Percentiles rank a stretch among this genome's conserved stretches.
Evolutionary conservation across 2,329 filamentous ascomycete genomes (phyloP).

Genomic region (Penicillium sp.): DNA sequence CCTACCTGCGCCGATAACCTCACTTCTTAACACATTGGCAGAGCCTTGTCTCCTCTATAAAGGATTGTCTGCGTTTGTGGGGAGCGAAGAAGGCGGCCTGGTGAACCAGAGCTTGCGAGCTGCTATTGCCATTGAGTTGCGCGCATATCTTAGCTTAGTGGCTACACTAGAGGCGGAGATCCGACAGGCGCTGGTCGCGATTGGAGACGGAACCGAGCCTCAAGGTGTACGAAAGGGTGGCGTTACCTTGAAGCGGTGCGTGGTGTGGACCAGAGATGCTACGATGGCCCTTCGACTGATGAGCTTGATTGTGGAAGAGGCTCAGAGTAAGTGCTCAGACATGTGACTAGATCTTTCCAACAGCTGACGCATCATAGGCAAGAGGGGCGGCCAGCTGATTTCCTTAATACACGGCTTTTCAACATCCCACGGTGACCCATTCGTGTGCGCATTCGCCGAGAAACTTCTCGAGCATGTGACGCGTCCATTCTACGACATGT

Average conservation of each 20-base stretch:
- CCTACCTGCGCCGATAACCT: conserved; percentile 79
- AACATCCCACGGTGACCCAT: conserved; percentile 89
- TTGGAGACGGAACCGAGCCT: conserved; percentile 58
- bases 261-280: conserved; percentile 95
- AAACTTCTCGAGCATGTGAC: conserved; percentile 83
- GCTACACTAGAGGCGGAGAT: conserved; percentile 93
- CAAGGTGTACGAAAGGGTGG: conserved; percentile 77
- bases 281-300: conserved; percentile 93
- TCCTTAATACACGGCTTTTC: conserved; percentile 92
- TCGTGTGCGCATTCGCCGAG: conserved; percentile 90
- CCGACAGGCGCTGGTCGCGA: conserved; percentile 69
- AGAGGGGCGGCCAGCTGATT: conserved; percentile 87
- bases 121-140: conserved; percentile 78
- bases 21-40: conserved; percentile 81
- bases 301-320: conserved; percentile 91
- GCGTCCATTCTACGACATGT: conserved; percentile 91
- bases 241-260: conserved; percentile 90
- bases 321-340: conserved; percentile 58
- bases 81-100: conserved; percentile 76
- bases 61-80: conserved; percentile 74
- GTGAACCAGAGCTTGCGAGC: conserved; percentile 88
- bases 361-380: conserved; percentile 38
- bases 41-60: conserved; percentile 93
- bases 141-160: conserved; percentile 85
- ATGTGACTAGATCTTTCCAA: neutral